These are phyloP conservation scores for Galerina marginata DNA, from an alignment of 768 basidiomycete genomes.

Conservation along the genomic window DNA sequence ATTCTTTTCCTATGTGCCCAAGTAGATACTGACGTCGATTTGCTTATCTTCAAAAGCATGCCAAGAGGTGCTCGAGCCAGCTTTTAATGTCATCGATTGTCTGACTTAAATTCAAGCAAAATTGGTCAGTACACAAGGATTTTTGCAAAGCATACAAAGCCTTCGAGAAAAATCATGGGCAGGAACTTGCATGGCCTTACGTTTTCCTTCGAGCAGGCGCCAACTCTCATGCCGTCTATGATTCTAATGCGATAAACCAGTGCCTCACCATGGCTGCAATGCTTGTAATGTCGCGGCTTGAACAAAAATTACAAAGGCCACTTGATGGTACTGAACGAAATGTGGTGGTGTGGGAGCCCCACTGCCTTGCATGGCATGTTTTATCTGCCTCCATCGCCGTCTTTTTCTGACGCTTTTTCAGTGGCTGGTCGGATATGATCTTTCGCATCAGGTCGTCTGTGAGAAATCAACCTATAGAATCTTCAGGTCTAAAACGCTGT, in stretches of 20 bases:
- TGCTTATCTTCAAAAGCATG: too few species aligned
- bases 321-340: conserved; percentile 27
- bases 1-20: too few species aligned
- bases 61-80: too few species aligned
- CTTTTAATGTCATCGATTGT: too few species aligned
- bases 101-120: too few species aligned
- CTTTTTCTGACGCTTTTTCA: conserved; percentile 2
- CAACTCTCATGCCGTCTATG: conserved; percentile 9
- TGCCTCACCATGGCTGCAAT: conserved; percentile 12
- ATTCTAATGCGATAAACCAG: conserved; percentile 18
- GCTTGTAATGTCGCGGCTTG: conserved; percentile 11
- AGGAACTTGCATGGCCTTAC: conserved; percentile 12
- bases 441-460: conserved; percentile 25
- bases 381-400: neutral
- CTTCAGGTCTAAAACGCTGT: conserved; percentile 27
- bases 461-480: neutral
- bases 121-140: conserved; percentile 36
- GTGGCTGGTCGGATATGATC: conserved; percentile 31
- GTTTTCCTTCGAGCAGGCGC: conserved; percentile 12
- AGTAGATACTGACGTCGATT: too few species aligned
- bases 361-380: conserved; percentile 36
- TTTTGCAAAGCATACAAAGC: conserved; percentile 36
- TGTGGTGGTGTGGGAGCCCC: conserved; percentile 32
- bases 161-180: conserved; percentile 23
- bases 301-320: conserved; percentile 19